Conservation (phyloP, 805 yeast species). For the Ogataea degrootiae region DNA sequence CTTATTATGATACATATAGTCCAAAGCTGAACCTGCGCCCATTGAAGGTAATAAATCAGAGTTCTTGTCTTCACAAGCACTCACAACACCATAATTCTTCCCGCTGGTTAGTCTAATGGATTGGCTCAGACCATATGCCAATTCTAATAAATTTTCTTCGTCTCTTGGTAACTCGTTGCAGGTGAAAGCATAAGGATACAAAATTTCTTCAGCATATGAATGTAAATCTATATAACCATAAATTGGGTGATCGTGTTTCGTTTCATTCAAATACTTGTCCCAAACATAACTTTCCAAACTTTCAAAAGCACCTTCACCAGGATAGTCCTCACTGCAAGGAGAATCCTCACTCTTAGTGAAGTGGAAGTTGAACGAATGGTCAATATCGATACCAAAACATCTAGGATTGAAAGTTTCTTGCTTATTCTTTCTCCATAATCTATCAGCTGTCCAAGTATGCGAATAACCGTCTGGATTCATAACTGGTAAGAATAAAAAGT, state of each 20-base stretch:
- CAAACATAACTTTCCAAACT: conserved; percentile 53
- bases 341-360: conserved; percentile 57
- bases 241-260: conserved; percentile 52
- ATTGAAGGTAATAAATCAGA: conserved; percentile 67
- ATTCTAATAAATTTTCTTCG: conserved; percentile 71
- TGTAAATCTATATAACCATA: conserved; percentile 80
- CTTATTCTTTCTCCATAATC: conserved; percentile 87
- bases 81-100: conserved; percentile 59
- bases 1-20: conserved; percentile 76
- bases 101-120: conserved; percentile 64
- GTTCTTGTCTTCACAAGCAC: conserved; percentile 78
- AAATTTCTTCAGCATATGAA: conserved; percentile 78
- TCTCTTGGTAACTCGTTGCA: conserved; percentile 73
- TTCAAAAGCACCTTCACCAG: conserved; percentile 71
- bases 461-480: conserved; percentile 90
- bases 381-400: conserved; percentile 83
- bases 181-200: conserved; percentile 79
- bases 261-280: conserved; percentile 42
- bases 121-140: conserved; percentile 76
- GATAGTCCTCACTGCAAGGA: conserved; percentile 80
- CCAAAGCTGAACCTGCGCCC: conserved; percentile 78
- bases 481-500: conserved; percentile 76
- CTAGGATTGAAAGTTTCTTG: conserved; percentile 63
- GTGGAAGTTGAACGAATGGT: conserved; percentile 74
- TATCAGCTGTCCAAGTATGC: conserved; percentile 72